Evolutionary conservation across 352 stramenopile species (phyloP).

Genomic region (Phytophthora pseudosyringae): DNA sequence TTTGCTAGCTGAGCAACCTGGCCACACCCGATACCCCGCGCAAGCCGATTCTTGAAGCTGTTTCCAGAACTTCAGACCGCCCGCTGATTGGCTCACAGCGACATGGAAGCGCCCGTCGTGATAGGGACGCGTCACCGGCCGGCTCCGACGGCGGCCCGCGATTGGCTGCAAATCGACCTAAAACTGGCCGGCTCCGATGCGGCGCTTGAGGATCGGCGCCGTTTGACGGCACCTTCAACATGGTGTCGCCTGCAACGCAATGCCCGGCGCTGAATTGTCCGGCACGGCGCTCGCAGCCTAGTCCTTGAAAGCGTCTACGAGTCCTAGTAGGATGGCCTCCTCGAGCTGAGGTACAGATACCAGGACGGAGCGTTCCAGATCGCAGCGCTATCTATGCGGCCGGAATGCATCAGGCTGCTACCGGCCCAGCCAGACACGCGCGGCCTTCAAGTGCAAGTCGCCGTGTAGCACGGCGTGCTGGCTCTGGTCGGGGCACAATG

Average conservation of each 20-base stretch:
- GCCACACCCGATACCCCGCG: not conserved
- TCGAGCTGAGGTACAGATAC: not conserved
- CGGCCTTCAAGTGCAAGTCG: too few species aligned
- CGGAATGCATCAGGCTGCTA: too few species aligned
- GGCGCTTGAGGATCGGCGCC: conserved; percentile 27
- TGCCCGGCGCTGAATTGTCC: conserved; percentile 14
- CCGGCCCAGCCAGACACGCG: too few species aligned
- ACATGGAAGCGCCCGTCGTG: conserved; percentile 23
- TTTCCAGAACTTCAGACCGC: conserved; percentile 2
- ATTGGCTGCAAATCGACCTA: conserved; percentile 31
- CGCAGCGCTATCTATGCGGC: not conserved
- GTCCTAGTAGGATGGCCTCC: not conserved
- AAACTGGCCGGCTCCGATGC: not conserved
- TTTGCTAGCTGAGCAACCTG: not conserved
- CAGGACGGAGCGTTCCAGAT: not conserved
- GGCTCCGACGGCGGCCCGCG: not conserved
- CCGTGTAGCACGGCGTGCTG: too few species aligned
- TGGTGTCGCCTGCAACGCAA: conserved; percentile 16
- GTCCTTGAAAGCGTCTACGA: not conserved
- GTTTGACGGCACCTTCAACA: conserved; percentile 16
- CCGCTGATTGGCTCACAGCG: conserved; percentile 38
- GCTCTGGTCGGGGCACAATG: too few species aligned
- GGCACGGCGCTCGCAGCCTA: too few species aligned
- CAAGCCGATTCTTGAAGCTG: conserved; percentile 28
- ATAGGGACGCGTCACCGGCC: conserved; percentile 37